Evolutionary conservation across 495 filamentous ascomycete species (phyloP).

Genomic region (Penicillium desertorum): DNA sequence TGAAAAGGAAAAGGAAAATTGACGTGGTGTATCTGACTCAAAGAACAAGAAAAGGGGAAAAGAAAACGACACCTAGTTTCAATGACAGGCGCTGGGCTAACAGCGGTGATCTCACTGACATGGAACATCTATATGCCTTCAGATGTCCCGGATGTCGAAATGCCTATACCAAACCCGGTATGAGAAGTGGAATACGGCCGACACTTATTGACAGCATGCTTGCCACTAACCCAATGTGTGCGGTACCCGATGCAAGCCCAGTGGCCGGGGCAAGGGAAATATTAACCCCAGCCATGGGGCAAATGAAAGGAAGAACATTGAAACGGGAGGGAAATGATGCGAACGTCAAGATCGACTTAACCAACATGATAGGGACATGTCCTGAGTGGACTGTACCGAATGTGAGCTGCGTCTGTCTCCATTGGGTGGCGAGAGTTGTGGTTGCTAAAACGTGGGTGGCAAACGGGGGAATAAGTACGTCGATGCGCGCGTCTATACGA

Average conservation of each 20-base stretch:
- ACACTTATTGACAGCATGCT: background rate
- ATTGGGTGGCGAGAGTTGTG: background rate
- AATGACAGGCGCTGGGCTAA: background rate
- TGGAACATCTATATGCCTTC: background rate
- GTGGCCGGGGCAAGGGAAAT: background rate
- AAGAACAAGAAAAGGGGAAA: background rate
- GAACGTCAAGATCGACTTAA: background rate
- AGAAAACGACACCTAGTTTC: background rate
- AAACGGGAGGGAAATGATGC: background rate
- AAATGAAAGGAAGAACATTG: background rate
- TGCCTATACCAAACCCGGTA: background rate
- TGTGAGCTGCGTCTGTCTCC: background rate
- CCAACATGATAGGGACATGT: background rate
- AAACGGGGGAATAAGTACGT: background rate
- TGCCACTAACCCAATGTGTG: background rate
- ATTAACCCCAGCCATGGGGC: background rate
- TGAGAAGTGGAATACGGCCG: background rate
- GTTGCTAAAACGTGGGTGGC: background rate
- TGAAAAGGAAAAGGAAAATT: background rate
- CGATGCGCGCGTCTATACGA: background rate
- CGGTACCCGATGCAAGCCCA: background rate
- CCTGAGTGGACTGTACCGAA: background rate
- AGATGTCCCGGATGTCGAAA: background rate
- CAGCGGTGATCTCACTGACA: background rate
- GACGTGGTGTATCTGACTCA: too few relatives aligned